Evolutionary conservation across 768 basidiomycete species (phyloP).

Genomic region (Termitomyces sp.): DNA sequence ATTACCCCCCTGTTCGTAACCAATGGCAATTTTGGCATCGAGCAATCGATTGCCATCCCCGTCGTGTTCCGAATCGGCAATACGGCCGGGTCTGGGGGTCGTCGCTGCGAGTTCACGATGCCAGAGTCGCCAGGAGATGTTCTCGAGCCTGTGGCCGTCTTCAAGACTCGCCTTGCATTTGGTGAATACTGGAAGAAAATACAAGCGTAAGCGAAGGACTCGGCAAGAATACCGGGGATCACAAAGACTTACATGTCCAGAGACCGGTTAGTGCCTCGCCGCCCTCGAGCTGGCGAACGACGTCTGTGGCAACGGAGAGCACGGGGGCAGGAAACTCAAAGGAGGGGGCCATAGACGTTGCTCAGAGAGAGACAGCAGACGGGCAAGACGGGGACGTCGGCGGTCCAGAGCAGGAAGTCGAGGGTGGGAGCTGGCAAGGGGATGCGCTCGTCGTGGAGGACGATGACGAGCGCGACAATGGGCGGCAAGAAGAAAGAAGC

Average conservation of each 20-base stretch:
- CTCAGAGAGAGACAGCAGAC: background rate
- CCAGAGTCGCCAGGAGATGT: conserved; percentile 86
- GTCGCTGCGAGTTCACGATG: conserved; percentile 50
- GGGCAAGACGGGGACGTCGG: too few species aligned
- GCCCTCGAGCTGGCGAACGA: conserved; percentile 62
- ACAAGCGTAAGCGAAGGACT: background rate
- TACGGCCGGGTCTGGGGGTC: background rate
- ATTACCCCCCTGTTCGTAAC: background rate
- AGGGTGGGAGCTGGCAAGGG: too few species aligned
- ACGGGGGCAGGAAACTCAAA: conserved; percentile 56
- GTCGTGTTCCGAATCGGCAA: conserved; percentile 17
- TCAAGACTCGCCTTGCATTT: conserved; percentile 77
- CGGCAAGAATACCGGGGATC: background rate
- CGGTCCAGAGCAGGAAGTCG: too few species aligned
- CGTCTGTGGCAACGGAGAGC: conserved; percentile 61
- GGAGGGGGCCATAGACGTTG: conserved; percentile 11
- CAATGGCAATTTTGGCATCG: conserved; percentile 11
- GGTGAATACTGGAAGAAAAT: conserved; percentile 73
- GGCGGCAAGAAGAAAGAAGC: conserved; percentile 3
- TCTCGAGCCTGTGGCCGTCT: conserved; percentile 80
- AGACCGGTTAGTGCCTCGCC: conserved; percentile 60
- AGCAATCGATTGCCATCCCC: conserved; percentile 5
- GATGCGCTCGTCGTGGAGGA: background rate
- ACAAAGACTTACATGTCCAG: conserved; percentile 52
- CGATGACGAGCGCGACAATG: conserved; percentile 1